These are phyloP conservation scores for Globisporangium nodosum DNA, from an alignment of 352 stramenopile genomes.

Conservation along the genomic window DNA sequence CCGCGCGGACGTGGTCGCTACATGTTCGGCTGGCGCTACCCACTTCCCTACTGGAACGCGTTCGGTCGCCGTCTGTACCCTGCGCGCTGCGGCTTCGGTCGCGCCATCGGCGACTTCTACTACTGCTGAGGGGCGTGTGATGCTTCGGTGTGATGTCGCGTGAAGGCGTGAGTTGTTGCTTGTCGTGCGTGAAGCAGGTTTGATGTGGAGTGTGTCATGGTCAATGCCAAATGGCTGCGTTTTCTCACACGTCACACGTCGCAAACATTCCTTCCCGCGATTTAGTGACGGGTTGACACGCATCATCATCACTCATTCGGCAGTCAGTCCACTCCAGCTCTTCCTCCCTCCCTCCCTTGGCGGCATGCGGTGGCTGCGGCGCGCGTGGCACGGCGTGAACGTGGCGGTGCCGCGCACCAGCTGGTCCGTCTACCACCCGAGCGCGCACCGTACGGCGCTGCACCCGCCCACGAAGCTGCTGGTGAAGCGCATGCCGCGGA, in stretches of 20 bases:
- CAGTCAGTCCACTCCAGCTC: neutral
- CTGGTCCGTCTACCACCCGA: conserved; percentile 47
- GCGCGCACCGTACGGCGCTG: conserved; percentile 15
- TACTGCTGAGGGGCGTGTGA: conserved; percentile 15
- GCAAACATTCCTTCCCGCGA: too few relatives aligned
- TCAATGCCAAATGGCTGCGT: too few relatives aligned
- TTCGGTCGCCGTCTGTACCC: conserved; percentile 16
- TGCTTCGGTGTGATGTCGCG: too few relatives aligned
- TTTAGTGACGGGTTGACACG: conserved; percentile 4
- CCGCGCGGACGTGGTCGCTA: neutral
- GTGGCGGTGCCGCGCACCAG: conserved; percentile 29
- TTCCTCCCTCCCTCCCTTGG: too few relatives aligned
- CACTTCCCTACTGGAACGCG: conserved; percentile 23
- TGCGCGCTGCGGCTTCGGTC: conserved; percentile 16
- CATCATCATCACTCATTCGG: neutral
- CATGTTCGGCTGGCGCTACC: conserved; percentile 17
- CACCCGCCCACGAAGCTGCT: conserved; percentile 30
- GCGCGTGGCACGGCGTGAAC: conserved; percentile 12
- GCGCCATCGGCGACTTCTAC: conserved; percentile 15
- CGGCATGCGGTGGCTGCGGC: conserved; percentile 27
- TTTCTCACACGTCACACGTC: too few relatives aligned
- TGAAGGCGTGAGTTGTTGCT: too few relatives aligned
- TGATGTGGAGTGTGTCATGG: too few relatives aligned
- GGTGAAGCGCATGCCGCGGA: conserved; percentile 26
- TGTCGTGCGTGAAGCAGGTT: too few relatives aligned